These are phyloP conservation scores for Pezicula neosporulosa DNA, from an alignment of 2,329 filamentous ascomycete genomes.

Conservation along the genomic window DNA sequence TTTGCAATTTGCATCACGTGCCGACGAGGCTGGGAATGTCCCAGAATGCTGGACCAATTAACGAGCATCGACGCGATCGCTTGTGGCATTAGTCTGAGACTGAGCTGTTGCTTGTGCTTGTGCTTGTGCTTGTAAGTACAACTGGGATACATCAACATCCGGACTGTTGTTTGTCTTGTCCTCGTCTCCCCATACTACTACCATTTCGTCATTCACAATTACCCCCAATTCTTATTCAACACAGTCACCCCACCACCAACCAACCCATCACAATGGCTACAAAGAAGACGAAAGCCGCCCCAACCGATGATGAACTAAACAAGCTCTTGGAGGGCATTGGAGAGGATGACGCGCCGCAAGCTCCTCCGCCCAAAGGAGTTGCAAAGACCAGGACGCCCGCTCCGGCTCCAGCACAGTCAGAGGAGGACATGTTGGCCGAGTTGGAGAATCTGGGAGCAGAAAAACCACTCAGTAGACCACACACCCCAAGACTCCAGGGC, in stretches of 20 bases:
- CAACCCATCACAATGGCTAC: conserved; percentile 48
- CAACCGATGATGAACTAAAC: conserved; percentile 60
- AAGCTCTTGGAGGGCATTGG: conserved; percentile 63
- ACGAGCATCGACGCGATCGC: not conserved
- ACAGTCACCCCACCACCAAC: conserved; percentile 1
- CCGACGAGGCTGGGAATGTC: not conserved
- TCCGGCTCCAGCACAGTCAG: conserved; percentile 30
- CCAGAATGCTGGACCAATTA: not conserved
- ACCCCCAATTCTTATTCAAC: not conserved
- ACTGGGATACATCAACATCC: not conserved
- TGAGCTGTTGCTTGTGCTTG: no score
- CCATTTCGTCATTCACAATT: not conserved
- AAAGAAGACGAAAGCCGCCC: conserved; percentile 53
- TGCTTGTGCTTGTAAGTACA: no score
- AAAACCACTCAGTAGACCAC: conserved; percentile 67
- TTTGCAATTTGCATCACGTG: not conserved
- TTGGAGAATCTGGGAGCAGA: conserved; percentile 71
- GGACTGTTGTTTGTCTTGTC: not conserved
- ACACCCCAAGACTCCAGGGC: conserved; percentile 69
- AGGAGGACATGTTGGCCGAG: conserved; percentile 81
- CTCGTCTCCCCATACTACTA: not conserved
- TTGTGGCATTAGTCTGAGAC: not conserved
- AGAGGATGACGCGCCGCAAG: conserved; percentile 44
- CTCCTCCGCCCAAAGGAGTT: conserved; percentile 37
- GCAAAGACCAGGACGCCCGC: conserved; percentile 27